Conservation (phyloP, 163 green algal genomes). For the Scenedesmus sp. region DNA sequence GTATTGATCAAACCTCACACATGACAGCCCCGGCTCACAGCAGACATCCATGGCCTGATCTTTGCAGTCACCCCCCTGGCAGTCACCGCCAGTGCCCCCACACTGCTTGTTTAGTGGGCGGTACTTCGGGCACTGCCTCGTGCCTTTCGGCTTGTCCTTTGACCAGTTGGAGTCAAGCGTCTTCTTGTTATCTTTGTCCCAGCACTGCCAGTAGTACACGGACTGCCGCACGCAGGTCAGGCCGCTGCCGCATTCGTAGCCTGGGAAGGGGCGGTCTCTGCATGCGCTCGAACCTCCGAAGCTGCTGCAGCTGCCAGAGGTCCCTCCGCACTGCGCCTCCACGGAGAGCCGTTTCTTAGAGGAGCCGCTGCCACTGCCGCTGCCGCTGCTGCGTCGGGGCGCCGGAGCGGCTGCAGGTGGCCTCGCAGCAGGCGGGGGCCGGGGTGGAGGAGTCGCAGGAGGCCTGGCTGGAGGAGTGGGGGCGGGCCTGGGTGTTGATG, state of each 20-base stretch:
- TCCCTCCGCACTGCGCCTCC: slow-evolving; percentile 18
- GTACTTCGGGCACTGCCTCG: not conserved
- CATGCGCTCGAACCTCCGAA: not conserved
- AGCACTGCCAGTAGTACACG: slow-evolving; percentile 26
- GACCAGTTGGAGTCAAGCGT: not conserved
- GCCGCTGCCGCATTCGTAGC: not conserved
- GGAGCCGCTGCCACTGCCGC: not conserved
- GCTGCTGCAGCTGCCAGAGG: not conserved
- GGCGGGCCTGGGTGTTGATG: not conserved
- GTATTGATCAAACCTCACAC: slow-evolving; percentile 29
- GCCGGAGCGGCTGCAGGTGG: not conserved
- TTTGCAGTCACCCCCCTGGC: not conserved
- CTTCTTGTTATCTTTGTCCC: not conserved
- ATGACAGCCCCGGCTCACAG: slow-evolving; percentile 22
- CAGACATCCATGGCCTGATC: not conserved
- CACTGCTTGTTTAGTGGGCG: slow-evolving; percentile 4
- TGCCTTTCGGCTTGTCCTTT: not conserved
- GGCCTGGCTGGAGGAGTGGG: not conserved
- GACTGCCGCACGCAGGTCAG: slow-evolving; percentile 23
- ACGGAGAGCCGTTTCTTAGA: not conserved
- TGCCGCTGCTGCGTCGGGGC: not conserved
- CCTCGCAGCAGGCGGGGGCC: not conserved
- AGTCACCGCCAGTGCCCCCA: slow-evolving; percentile 13
- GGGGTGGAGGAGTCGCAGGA: not conserved
- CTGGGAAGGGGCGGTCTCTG: not conserved